Percentiles rank a stretch among this genome's conserved stretches.
Evolutionary conservation across 164 flowering plant species (phyloP).

Genomic region (Vitis riparia): DNA sequence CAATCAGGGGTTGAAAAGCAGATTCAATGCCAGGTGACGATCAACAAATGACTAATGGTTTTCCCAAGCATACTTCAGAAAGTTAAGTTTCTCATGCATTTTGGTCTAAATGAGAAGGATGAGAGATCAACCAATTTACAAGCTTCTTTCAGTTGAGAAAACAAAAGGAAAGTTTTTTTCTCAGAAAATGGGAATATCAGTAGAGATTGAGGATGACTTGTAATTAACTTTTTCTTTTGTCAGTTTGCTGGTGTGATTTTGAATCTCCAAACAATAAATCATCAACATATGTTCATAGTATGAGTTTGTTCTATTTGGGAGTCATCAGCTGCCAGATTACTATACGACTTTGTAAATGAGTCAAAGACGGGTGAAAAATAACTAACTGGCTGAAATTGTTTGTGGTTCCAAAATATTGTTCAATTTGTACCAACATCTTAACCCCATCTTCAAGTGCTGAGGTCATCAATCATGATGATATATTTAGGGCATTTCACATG

Average conservation of each 20-base stretch:
- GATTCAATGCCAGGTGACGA: no score
- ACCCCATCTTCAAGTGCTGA: no score
- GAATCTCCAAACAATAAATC: background rate
- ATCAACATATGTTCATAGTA: background rate
- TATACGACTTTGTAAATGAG: background rate
- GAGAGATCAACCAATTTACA: no score
- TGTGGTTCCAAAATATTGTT: background rate
- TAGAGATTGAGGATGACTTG: background rate
- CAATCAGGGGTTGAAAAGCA: no score
- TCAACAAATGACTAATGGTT: no score
- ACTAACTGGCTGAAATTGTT: no score
- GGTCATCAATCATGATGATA: no score
- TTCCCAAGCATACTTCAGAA: no score
- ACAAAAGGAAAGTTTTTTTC: no score
- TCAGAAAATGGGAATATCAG: background rate
- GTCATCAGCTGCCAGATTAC: background rate
- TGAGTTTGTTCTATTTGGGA: background rate
- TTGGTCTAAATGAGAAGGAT: no score
- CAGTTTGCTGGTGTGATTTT: background rate
- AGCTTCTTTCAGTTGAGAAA: background rate
- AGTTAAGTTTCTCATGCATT: no score
- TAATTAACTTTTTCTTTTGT: background rate
- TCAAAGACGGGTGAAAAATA: background rate
- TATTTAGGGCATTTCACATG: background rate
- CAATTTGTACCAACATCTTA: background rate